Conservation (phyloP, 306 rosid genomes). For the Acmispon strigosus region DNA sequence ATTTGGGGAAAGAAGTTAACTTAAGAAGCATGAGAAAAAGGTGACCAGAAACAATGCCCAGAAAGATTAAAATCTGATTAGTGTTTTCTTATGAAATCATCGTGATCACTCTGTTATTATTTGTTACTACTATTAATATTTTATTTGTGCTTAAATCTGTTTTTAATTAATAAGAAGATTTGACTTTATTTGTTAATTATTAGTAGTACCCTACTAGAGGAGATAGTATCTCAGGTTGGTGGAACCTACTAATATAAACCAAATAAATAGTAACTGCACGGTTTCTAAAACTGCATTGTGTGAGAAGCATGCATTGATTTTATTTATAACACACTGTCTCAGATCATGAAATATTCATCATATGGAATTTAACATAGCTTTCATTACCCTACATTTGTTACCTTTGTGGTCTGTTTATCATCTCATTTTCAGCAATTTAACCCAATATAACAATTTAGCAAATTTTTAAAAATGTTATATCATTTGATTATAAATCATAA, state of each 20-base stretch:
- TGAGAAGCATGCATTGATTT: background rate
- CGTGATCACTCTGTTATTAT: background rate
- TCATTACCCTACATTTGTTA: background rate
- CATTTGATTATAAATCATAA: background rate
- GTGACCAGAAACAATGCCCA: background rate
- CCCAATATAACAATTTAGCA: background rate
- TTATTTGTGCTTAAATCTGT: background rate
- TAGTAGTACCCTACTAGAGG: background rate
- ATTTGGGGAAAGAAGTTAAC: background rate
- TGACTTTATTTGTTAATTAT: conserved; percentile 2
- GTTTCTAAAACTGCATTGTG: background rate
- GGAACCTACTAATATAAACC: background rate
- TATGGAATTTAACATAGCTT: background rate
- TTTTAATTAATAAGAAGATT: background rate
- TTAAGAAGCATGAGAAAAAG: background rate
- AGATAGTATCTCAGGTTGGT: background rate
- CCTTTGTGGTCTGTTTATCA: background rate
- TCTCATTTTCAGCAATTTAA: background rate
- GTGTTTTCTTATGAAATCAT: background rate
- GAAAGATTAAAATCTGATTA: background rate
- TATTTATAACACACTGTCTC: background rate
- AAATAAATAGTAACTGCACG: background rate
- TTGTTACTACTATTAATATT: background rate
- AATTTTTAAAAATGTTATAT: background rate
- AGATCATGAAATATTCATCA: background rate